Evolutionary conservation across 768 basidiomycete genomes (phyloP).

Genomic region (Daedaleopsis nitida): DNA sequence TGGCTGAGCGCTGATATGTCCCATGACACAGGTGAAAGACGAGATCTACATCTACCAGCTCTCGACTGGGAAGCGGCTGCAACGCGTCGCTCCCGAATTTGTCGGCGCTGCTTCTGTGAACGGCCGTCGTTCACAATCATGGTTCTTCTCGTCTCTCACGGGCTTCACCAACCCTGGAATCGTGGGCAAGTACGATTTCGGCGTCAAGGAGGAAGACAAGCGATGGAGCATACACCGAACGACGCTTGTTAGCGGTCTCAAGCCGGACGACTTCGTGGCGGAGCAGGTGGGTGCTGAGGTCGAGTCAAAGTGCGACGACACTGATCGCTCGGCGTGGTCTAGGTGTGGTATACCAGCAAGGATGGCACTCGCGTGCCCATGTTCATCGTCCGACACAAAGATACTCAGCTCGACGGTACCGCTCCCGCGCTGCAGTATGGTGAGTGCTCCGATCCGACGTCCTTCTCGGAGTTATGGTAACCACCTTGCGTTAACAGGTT

Average conservation of each 20-base stretch:
- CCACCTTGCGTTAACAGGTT: slow-evolving; percentile 44
- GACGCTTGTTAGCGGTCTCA: slow-evolving; percentile 60
- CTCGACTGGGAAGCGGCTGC: slow-evolving; percentile 50
- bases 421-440: slow-evolving; percentile 81
- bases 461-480: neutral
- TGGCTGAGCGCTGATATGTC: neutral
- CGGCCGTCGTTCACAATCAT: slow-evolving; percentile 52
- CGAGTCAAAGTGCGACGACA: neutral
- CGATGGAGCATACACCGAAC: slow-evolving; percentile 62
- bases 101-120: slow-evolving; percentile 64
- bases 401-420: slow-evolving; percentile 68
- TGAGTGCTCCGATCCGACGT: slow-evolving; percentile 27
- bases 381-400: slow-evolving; percentile 81
- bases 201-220: slow-evolving; percentile 39
- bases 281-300: slow-evolving; percentile 49
- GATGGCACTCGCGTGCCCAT: slow-evolving; percentile 84
- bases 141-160: slow-evolving; percentile 64
- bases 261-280: slow-evolving; percentile 66
- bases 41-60: slow-evolving; percentile 71
- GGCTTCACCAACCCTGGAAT: slow-evolving; percentile 77
- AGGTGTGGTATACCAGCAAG: slow-evolving; percentile 80
- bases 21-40: slow-evolving; percentile 65
- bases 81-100: slow-evolving; percentile 62
- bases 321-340: slow-evolving; percentile 1
- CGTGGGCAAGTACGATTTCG: slow-evolving; percentile 64